Base-by-base conservation (phyloP, 371 early-diverging fungal species). In the Syncephalastrum monosporum region DNA sequence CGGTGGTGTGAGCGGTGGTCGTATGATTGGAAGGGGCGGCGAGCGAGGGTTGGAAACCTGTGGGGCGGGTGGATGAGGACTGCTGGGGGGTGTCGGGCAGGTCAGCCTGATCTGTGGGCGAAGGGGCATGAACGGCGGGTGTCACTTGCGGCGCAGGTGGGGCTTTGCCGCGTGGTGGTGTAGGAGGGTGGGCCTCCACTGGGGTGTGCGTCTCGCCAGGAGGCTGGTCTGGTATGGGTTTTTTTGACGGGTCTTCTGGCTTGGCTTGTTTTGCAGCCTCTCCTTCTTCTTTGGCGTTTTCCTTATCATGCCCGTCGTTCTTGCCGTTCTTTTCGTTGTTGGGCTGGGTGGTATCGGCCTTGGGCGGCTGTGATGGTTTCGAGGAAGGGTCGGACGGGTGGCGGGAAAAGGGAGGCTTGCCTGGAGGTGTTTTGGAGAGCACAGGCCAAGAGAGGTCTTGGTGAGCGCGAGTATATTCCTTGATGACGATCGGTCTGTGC, bases 401-500 rank as follows among this genome's bases (percentile, higher is more conserved):
- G 12, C 47, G 46, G 12, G 24, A 27, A 53, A 71, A 74, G 2
- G 75, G 75, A 13, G 71, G 69, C 55, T 60, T 60, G 29, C 53
- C 48, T 5, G 49, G 42, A 8, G 59, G 63, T 0, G 61, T 71
- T 8, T 46, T 47, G 24, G 68, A 69, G 3, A 75, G 45, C 15
- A 51, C 65, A 0, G 80, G 80, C 77, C 75, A 76, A 1, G 69
- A 58, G 19, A 46, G 53, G 0, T 60, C 64, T 19, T 29, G 3
- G 1, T 51, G 47, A 12, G 47, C 29, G 17, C 55, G 51, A 13
- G 60, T 59, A 33, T 68, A 81, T 50, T 75, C 68, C 44, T 63
- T 70, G n/a, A 66, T 49, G 1, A 72, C 64, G 6, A 69, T 56
- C 10, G 81, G 78, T 10, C 72, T 57, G 50, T 74, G 69, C 0